Base-by-base conservation (phyloP, 2,329 filamentous ascomycete species). In the Aspergillus sojae region DNA sequence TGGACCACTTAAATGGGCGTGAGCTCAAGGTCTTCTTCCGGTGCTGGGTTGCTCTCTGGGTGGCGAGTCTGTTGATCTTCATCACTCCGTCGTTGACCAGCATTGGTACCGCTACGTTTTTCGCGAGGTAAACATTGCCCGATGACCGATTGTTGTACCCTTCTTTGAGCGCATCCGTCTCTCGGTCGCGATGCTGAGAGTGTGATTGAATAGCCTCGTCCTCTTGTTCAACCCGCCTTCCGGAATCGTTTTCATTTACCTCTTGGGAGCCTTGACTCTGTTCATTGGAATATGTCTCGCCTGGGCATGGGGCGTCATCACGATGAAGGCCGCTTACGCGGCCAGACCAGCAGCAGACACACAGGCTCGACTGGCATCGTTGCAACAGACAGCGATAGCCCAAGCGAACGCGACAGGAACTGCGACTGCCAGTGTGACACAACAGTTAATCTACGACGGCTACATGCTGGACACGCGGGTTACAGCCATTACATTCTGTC, bases 231-330 rank as follows among this genome's bases (percentile, higher is more conserved):
- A 80, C 0, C 82, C 83, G 0, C 82, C 82, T 0, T 76, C 78
- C 2, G 78, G 78, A 4, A 83, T 84, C 16, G 68, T 84, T 1
- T 80, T 82, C 41, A 70, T 84, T 45, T 82, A 81, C 62, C 65
- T 85, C 2, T 72, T 85, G 6, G 79, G 72, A 11, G 70, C 77
- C 0, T 41, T 82, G 0, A 79, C 83, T 0, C 71, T 84, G 4
- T 70, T 84, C 4, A 14, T 83, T 1, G 83, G 83, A 21, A 82
- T 84, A 69, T 79, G 75, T 36, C 67, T 83, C 0, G 82, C 78
- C 5, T 84, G 83, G 82, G 81, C 75, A 5, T 85, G 83, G 83
- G 83, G 83, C 4, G 72, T 83, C 2, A 71, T 84, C 53, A 73
- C 77, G 0, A 84, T 83, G 81, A 82, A 83, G 63, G 82, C 81